A percentile compares a stretch with the other conserved stretches of the same genome.
phyloP scores from a whole-genome alignment of 345 rosid species.

The Eutrema heterophyllum region DNA sequence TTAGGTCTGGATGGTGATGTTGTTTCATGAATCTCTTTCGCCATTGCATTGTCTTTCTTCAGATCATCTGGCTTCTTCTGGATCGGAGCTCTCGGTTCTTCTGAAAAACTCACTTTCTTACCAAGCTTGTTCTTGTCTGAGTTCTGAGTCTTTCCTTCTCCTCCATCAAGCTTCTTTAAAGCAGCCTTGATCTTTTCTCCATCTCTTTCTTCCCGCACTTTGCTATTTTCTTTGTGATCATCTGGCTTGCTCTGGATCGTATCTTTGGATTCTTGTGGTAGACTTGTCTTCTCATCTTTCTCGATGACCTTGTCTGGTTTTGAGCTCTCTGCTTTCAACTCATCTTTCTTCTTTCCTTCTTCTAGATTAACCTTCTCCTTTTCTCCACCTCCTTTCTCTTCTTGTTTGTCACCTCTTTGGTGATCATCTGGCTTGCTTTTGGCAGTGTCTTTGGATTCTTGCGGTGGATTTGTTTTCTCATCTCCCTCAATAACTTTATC shows the following conservation, averaged over 20 bases:
- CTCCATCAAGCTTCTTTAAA: constrained; percentile 5
- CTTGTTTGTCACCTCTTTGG: background rate
- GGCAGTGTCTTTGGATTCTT: background rate
- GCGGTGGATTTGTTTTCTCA: background rate
- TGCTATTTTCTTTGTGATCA: background rate
- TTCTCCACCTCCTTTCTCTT: background rate
- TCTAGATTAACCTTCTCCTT: background rate
- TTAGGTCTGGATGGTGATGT: background rate
- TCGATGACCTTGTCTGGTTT: background rate
- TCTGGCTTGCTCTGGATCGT: constrained; percentile 3
- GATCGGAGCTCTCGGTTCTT: background rate
- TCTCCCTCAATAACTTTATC: background rate
- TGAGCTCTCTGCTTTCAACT: background rate
- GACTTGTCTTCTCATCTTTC: background rate
- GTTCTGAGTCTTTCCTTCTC: constrained; percentile 8
- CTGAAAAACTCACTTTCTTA: constrained; percentile 11
- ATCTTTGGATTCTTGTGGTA: constrained; percentile 6
- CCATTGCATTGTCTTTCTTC: background rate
- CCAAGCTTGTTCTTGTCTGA: background rate
- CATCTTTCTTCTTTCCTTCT: background rate
- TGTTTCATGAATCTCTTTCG: background rate
- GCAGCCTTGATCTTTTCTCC: background rate
- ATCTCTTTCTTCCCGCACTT: constrained; percentile 10
- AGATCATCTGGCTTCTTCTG: constrained; percentile 4
- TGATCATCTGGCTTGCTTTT: constrained; percentile 6